A percentile compares a stretch with the other conserved stretches of the same genome.
Conservation (phyloP, 441 rosid genomes). For the Erodium trifolium region DNA sequence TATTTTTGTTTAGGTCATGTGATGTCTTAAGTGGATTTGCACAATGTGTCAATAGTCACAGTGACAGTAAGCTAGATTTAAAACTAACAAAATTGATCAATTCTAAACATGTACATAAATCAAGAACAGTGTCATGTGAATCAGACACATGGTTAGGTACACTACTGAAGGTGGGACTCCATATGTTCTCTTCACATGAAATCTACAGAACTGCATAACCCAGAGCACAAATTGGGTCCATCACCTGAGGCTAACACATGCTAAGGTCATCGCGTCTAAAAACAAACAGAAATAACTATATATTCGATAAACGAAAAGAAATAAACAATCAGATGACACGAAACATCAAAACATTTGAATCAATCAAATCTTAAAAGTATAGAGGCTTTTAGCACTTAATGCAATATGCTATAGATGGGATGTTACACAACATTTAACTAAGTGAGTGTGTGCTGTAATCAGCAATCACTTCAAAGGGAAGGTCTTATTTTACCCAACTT, state of each 20-base stretch:
- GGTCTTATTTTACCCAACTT: not conserved
- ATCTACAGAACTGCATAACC: not conserved
- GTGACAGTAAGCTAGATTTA: too few species aligned
- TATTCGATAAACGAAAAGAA: not conserved
- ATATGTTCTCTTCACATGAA: not conserved
- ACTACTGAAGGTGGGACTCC: not conserved
- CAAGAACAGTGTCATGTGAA: not conserved
- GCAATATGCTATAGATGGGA: not conserved
- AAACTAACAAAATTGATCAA: too few species aligned
- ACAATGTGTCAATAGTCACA: too few species aligned
- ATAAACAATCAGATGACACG: not conserved
- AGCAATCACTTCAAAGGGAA: slow-evolving; percentile 6
- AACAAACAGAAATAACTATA: too few species aligned
- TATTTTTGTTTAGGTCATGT: too few species aligned
- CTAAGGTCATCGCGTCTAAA: not conserved
- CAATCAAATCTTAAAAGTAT: not conserved
- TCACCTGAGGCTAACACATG: not conserved
- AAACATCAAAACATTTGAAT: not conserved
- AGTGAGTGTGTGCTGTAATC: slow-evolving; percentile 5
- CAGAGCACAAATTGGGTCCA: not conserved
- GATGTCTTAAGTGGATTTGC: not conserved
- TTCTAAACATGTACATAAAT: too few species aligned
- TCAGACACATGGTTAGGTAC: not conserved
- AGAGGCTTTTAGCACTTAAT: not conserved
- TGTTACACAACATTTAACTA: not conserved